Base-by-base conservation (phyloP, 2,329 filamentous ascomycete species). In the Periconia digitata region DNA sequence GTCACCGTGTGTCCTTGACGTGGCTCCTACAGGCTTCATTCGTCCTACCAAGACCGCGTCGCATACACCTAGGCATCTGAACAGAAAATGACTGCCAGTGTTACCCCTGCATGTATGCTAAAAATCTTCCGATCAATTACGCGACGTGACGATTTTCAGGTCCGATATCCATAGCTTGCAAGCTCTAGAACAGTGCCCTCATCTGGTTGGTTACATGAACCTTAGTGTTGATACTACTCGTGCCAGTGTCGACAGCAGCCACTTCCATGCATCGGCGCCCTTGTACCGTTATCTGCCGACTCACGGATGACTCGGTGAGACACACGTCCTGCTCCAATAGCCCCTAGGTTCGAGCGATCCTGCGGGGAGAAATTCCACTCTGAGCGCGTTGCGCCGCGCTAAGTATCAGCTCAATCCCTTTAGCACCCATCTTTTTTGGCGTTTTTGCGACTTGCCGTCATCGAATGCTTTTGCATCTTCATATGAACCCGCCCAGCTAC, bases 391-490 rank as follows among this genome's bases (percentile, higher is more conserved):
- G 40, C 35, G 21, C 40, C 29, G 43, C 46, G 38, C 46, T 45
- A 43, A 32, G 40, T 47, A 29, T 44, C 36, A 42, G 40, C 49
- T 44, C 36, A 35, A 34, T 42, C 42, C 36, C 41, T 39, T 44
- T 47, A 53, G 59, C 59, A 62, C 53, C n/a, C n/a, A 59, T 62
- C 46, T 54, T 47, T 53, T 44, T 51, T 47, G 34, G 46, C 44
- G 53, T 39, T 6, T 5, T 54, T 44, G 51, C 48, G 44, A 42
- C 53, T 44, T 43, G 6, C 55, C 54, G 58, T 59, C 58, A 59
- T 63, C 44, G 50, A 50, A 44, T 43, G 46, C 48, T 50, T 17
- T 41, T 40, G 40, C 34, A 27, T 35, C 39, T 38, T 43, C 40
- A 40, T 44, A 18, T 16, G 42, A 43, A 13, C 34, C 24, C 16